Evolutionary conservation across 345 rosid genomes (phyloP).

Genomic region (Eucalyptus pauciflora): DNA sequence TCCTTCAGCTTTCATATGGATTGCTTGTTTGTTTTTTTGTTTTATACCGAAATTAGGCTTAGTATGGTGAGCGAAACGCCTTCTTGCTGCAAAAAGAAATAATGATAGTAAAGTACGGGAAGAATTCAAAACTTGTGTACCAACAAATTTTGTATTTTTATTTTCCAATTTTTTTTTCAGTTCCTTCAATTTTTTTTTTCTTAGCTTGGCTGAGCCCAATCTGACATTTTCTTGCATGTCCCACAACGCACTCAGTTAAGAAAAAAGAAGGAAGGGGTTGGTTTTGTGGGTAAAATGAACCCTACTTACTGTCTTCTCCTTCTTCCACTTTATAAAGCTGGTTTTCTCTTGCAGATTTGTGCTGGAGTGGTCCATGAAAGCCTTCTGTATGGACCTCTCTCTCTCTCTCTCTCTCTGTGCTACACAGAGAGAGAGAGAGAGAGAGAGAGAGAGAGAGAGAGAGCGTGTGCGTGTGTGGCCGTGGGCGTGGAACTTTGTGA

Average conservation of each 20-base stretch:
- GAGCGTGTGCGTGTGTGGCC: background rate
- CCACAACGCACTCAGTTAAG: background rate
- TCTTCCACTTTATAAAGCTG: slow-evolving; percentile 41
- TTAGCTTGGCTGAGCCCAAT: background rate
- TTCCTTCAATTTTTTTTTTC: background rate
- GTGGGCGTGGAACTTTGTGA: background rate
- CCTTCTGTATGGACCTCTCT: slow-evolving; percentile 4
- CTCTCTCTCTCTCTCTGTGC: background rate
- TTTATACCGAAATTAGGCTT: background rate
- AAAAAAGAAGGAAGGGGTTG: background rate
- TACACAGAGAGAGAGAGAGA: background rate
- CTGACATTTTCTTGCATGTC: background rate
- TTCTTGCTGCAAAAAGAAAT: background rate
- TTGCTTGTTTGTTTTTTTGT: background rate
- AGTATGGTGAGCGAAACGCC: background rate
- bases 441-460: background rate
- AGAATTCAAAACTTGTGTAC: background rate
- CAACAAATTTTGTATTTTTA: background rate
- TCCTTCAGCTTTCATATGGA: background rate
- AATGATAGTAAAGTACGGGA: background rate
- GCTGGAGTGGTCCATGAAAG: slow-evolving; percentile 40
- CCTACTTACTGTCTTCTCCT: slow-evolving; percentile 9
- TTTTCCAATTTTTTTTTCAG: background rate
- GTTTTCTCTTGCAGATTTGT: background rate
- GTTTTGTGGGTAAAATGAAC: slow-evolving; percentile 9